Conservation (phyloP, 2,329 filamentous ascomycete genomes). For the Chalaropsis ovoidea region DNA sequence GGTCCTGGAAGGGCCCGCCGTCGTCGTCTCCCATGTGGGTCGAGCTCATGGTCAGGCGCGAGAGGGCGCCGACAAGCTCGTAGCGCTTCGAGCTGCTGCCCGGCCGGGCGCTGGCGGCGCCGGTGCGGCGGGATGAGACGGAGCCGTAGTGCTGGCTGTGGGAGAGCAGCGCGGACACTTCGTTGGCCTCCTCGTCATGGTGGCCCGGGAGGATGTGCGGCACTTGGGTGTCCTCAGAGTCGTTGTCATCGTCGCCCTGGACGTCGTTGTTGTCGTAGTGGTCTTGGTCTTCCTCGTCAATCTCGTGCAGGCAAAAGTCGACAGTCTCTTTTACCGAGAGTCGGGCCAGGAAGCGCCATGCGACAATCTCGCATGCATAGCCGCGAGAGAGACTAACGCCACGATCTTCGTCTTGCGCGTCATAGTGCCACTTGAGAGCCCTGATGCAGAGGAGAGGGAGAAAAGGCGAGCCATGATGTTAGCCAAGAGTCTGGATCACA, state of each 20-base stretch:
- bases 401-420: slow-evolving; percentile 51
- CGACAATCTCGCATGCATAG: slow-evolving; percentile 68
- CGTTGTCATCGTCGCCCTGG: slow-evolving; percentile 26
- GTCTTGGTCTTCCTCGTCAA: slow-evolving; percentile 38
- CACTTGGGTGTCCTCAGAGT: slow-evolving; percentile 16
- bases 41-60: slow-evolving; percentile 44
- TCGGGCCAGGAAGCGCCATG: slow-evolving; percentile 64
- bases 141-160: slow-evolving; percentile 29
- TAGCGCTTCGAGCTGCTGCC: slow-evolving; percentile 40
- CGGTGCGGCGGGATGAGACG: slow-evolving; percentile 26
- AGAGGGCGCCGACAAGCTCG: slow-evolving; percentile 45
- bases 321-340: slow-evolving; percentile 64
- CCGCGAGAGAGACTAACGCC: slow-evolving; percentile 59
- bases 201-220: slow-evolving; percentile 22
- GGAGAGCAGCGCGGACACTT: slow-evolving; percentile 40
- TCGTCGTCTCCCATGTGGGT: slow-evolving; percentile 32
- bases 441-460: slow-evolving; percentile 34
- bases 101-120: slow-evolving; percentile 28
- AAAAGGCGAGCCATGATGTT: not conserved
- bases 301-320: slow-evolving; percentile 63
- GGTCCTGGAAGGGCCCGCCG: slow-evolving; percentile 45
- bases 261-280: slow-evolving; percentile 7
- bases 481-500: not conserved
- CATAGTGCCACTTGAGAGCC: slow-evolving; percentile 65
- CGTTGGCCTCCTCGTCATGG: slow-evolving; percentile 39